Percentiles rank a stretch among this genome's conserved stretches.
These are phyloP conservation scores for Porpolomopsis calyptriformis DNA, from an alignment of 768 basidiomycete genomes.

Conservation along the genomic window DNA sequence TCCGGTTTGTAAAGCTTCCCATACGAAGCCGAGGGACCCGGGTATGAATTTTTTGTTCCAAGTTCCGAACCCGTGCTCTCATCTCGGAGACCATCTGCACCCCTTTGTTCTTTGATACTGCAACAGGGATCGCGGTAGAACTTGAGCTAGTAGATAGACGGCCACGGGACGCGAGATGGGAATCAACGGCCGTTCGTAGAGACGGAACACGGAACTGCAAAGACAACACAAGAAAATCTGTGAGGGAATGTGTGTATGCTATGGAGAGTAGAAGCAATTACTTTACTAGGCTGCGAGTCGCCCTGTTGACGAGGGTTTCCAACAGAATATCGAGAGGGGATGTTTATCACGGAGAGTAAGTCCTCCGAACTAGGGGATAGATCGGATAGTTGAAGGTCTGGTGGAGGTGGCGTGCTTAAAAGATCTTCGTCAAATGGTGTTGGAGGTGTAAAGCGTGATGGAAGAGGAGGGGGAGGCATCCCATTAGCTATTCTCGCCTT, in stretches of 20 bases:
- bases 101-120: slow-evolving; percentile 61
- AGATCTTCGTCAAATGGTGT: slow-evolving; percentile 43
- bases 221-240: slow-evolving; percentile 45
- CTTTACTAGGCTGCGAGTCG: slow-evolving; percentile 34
- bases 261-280: slow-evolving; percentile 32
- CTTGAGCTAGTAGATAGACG: slow-evolving; percentile 30
- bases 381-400: slow-evolving; percentile 52
- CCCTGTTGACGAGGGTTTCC: slow-evolving; percentile 44
- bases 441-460: slow-evolving; percentile 26
- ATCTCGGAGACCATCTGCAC: slow-evolving; percentile 92
- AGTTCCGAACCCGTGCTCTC: slow-evolving; percentile 70
- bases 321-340: slow-evolving; percentile 28
- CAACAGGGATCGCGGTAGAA: slow-evolving; percentile 29
- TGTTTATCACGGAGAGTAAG: slow-evolving; percentile 25
- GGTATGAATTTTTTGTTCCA: slow-evolving; percentile 82
- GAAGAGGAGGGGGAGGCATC: slow-evolving; percentile 16
- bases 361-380: slow-evolving; percentile 36
- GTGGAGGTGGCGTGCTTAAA: slow-evolving; percentile 45
- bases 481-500: too few relatives aligned
- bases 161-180: slow-evolving; percentile 25
- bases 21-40: slow-evolving; percentile 77
- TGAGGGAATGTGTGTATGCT: slow-evolving; percentile 34
- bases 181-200: slow-evolving; percentile 35
- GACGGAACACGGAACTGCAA: slow-evolving; percentile 31
- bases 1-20: slow-evolving; percentile 59